A percentile compares a stretch with the other conserved stretches of the same genome.
phyloP scores from a whole-genome alignment of 2,329 filamentous ascomycete species.

The Helotiales sp. region DNA sequence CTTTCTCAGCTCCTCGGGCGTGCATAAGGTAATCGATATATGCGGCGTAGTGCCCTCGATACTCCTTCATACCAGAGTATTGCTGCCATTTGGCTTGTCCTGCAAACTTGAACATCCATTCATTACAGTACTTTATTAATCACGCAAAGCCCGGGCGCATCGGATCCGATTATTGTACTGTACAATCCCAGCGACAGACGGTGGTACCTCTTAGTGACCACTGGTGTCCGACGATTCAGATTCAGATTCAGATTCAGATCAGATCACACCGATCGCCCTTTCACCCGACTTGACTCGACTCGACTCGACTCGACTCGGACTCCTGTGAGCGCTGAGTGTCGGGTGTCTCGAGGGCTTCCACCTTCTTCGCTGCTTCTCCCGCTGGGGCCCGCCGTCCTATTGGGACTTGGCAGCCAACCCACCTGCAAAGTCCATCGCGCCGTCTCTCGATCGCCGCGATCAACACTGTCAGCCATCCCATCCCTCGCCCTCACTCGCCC shows the following conservation, averaged over 20 bases:
- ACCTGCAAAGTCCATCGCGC: constrained; percentile 5
- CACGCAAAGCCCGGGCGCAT: too few relatives aligned
- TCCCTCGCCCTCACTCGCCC: not conserved
- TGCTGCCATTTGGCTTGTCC: not conserved
- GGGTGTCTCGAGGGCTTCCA: not conserved
- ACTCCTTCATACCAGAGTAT: not conserved
- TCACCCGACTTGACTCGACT: too few relatives aligned
- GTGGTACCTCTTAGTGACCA: too few relatives aligned
- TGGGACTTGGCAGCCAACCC: not conserved
- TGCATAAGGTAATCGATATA: not conserved
- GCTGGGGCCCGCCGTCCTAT: not conserved
- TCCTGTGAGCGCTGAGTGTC: too few relatives aligned
- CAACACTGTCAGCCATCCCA: not conserved
- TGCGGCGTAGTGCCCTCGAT: not conserved
- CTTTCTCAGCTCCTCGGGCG: not conserved
- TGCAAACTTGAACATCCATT: not conserved
- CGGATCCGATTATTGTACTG: too few relatives aligned
- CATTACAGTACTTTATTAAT: too few relatives aligned
- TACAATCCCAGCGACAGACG: too few relatives aligned
- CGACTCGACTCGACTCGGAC: too few relatives aligned
- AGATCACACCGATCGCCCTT: too few relatives aligned
- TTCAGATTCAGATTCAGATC: too few relatives aligned
- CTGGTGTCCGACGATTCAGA: too few relatives aligned
- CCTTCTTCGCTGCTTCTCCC: not conserved
- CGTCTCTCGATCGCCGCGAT: not conserved